Evolutionary conservation across 108 stramenopile species (phyloP), one percentile per base, ranked within the genome.

Genomic region (Pseudonitzschia multistriata): DNA sequence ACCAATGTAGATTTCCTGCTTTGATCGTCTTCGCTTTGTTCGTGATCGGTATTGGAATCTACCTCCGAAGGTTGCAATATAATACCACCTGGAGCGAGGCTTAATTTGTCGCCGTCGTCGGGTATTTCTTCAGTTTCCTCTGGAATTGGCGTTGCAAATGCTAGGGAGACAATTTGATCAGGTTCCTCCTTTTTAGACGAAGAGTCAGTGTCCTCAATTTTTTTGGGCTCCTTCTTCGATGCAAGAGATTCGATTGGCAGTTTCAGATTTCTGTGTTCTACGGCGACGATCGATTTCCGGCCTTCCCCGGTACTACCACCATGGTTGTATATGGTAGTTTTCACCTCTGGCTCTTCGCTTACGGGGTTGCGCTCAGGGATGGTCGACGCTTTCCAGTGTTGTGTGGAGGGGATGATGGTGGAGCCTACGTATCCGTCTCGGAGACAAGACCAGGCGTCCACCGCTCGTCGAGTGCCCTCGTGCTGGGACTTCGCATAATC

Each of bases 371-470:
- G 53, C 45, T 67, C 56, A 4, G 62, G 68, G 11, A 57, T 66
- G 0, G 54, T 24, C 24, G 59, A 29, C 5, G 59, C 3, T 50
- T 64, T 34, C 22, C 67, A 47, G 0, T 70, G 17, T 53, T 71
- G 74, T 28, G 78, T 56, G 34, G 82, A 66, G 3, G 80, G 85
- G 67, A 81, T 71, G 24, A 71, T 49, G 14, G 85, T 66, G 2
- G 88, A 81, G 34, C 79, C 83, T 36, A 90, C 74, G 53, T 82
- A 83, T 10, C 93, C 93, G 62, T 88, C 87, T 2, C 87, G 83
- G n/a, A 94, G 63, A 55, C 83, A 78, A 52, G 87, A 82, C 90
- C 90, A 94, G 29, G 88, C 90, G 80, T 86, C 81, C 15, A 83
- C 80, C 27, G 85, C 78, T 40, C 84, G 74, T 24, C 80, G 70